A percentile compares a stretch with the other conserved stretches of the same genome.
Conservation (phyloP, 148 eudicot species). For the Oxyria digyna region DNA sequence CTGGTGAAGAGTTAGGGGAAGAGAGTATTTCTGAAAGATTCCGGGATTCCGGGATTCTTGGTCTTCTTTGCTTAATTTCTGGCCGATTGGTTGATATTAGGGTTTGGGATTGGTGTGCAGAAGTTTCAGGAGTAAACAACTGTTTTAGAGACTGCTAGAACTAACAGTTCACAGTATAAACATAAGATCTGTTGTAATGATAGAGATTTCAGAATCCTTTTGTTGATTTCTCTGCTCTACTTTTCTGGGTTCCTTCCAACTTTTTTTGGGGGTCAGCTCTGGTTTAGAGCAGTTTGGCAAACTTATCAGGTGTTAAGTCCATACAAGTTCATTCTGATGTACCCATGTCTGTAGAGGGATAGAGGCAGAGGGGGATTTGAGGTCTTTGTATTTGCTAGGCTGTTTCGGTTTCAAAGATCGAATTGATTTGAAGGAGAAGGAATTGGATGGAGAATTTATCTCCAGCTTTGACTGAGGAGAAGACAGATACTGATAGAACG, state of each 20-base stretch:
- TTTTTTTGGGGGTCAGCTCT: neutral
- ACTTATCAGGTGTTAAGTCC: neutral
- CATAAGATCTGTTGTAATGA: conserved; percentile 1
- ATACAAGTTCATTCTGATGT: conserved; percentile 1
- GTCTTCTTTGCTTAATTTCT: neutral
- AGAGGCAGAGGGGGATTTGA: neutral
- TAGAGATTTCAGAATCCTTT: neutral
- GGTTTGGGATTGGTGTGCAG: neutral
- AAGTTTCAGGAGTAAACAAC: neutral
- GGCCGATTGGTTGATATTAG: neutral
- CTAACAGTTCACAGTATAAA: neutral
- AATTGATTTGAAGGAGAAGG: neutral
- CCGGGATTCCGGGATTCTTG: conserved; percentile 4
- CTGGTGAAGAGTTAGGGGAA: neutral
- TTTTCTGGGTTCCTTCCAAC: neutral
- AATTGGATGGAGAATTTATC: conserved; percentile 7
- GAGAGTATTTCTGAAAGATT: neutral
- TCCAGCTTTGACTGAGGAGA: conserved; percentile 5
- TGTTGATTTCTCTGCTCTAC: neutral
- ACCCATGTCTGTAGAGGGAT: neutral
- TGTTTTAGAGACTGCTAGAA: conserved; percentile 1
- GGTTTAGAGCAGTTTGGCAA: neutral
- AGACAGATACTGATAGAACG: neutral
- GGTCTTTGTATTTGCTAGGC: conserved; percentile 2
- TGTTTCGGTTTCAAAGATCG: neutral